These are phyloP conservation scores for Eimeria praecox DNA, from an alignment of 169 alveolate genomes.

Conservation along the genomic window DNA sequence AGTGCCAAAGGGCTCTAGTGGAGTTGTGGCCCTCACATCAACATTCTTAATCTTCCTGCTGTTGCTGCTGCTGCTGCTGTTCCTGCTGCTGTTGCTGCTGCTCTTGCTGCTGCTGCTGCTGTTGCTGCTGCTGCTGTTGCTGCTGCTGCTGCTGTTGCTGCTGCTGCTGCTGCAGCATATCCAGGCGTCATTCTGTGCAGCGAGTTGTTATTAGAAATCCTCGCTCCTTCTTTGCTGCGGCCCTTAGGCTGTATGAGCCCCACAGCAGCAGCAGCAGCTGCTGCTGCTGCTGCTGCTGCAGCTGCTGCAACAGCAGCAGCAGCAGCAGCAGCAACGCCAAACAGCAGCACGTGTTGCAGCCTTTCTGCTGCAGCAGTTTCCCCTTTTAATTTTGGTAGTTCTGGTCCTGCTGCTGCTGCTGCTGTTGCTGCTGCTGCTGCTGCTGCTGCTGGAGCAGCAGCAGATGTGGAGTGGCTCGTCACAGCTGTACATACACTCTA, in stretches of 20 bases:
- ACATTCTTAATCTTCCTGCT: too few species aligned
- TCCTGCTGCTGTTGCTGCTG: neutral
- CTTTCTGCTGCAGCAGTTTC: neutral
- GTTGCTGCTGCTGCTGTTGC: neutral
- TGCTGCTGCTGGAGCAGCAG: constrained; percentile 57
- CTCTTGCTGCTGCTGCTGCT: neutral
- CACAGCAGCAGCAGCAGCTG: constrained; percentile 19
- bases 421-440: neutral
- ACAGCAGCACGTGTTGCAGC: neutral
- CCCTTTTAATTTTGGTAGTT: neutral
- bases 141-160: constrained; percentile 7
- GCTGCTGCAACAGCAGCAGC: constrained; percentile 49
- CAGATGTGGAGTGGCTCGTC: constrained; percentile 6
- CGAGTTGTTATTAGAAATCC: constrained; percentile 21
- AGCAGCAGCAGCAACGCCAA: neutral
- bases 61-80: neutral
- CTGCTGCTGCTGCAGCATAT: constrained; percentile 32
- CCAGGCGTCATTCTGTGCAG: constrained; percentile 27
- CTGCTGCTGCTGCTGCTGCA: constrained; percentile 54
- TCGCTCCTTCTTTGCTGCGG: constrained; percentile 39
- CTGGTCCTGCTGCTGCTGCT: neutral
- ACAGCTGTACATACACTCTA: neutral
- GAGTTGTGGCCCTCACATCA: too few species aligned
- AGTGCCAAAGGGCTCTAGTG: too few species aligned
- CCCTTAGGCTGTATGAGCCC: neutral